A percentile compares a stretch with the other conserved stretches of the same genome.
Conservation (phyloP, 129 eudicot genomes). For the Artemisia tridentata region DNA sequence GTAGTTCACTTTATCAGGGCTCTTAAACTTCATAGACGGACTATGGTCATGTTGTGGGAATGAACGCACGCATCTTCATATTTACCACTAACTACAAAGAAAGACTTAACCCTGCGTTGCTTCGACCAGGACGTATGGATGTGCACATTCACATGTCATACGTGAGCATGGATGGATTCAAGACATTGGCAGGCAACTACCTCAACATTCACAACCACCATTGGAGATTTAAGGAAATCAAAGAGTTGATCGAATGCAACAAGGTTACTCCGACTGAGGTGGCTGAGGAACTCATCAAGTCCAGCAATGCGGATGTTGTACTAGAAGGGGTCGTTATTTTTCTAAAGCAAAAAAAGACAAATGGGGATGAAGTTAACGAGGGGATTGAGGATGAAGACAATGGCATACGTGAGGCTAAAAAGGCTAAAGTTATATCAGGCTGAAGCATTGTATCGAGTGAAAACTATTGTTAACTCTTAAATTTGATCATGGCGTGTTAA, state of each 20-base stretch:
- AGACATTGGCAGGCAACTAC: conserved; percentile 49
- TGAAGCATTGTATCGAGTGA: no score
- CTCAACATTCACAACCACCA: conserved; percentile 35
- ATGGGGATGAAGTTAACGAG: conserved; percentile 21
- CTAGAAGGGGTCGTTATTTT: conserved; percentile 40
- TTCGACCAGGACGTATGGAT: conserved; percentile 81
- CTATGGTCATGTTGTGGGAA: conserved; percentile 80
- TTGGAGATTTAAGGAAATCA: conserved; percentile 39
- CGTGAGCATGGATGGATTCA: conserved; percentile 48
- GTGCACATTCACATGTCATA: conserved; percentile 77
- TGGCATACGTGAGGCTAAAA: no score
- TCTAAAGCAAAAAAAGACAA: conserved; percentile 40
- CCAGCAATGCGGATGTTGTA: conserved; percentile 37
- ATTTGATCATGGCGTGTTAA: no score
- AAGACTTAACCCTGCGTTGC: conserved; percentile 59
- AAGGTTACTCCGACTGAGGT: conserved; percentile 68
- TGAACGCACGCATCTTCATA: conserved; percentile 55
- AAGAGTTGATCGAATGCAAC: conserved; percentile 32
- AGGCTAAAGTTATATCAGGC: no score
- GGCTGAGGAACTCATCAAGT: conserved; percentile 60
- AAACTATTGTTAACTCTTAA: no score
- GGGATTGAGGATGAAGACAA: no score
- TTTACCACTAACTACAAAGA: conserved; percentile 75
- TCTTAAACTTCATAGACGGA: conserved; percentile 71
- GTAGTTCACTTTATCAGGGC: conserved; percentile 59